A percentile compares a stretch with the other conserved stretches of the same genome.
phyloP scores from a whole-genome alignment of 345 rosid species.

The Citrus hindsii region DNA sequence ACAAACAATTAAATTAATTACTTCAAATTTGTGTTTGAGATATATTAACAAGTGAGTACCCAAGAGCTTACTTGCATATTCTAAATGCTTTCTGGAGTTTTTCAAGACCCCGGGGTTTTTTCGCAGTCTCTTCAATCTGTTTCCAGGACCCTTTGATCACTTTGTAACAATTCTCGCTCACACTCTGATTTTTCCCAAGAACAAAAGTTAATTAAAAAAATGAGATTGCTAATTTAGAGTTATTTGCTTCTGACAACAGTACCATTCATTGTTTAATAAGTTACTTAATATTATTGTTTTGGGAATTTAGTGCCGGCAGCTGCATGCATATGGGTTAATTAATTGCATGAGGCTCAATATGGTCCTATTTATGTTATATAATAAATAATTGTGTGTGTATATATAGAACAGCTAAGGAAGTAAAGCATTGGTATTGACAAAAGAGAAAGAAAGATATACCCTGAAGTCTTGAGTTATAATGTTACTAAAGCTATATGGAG shows the following conservation, averaged over 20 bases:
- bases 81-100: conserved; percentile 37
- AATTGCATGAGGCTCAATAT: too few relatives aligned
- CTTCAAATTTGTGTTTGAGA: neutral
- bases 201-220: neutral
- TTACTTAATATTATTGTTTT: too few relatives aligned
- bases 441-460: conserved; percentile 18
- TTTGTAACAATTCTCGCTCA: conserved; percentile 56
- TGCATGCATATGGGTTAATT: too few relatives aligned
- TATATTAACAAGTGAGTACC: neutral
- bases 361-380: too few relatives aligned
- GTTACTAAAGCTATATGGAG: conserved; percentile 50
- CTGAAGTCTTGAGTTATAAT: conserved; percentile 47
- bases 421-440: too few relatives aligned
- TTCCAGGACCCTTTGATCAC: conserved; percentile 55
- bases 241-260: too few relatives aligned
- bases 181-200: conserved; percentile 23
- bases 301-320: too few relatives aligned
- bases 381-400: too few relatives aligned
- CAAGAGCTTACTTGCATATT: conserved; percentile 43
- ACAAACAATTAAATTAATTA: neutral
- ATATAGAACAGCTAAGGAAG: neutral
- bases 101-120: conserved; percentile 32
- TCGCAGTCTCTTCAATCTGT: conserved; percentile 28
- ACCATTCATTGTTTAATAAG: too few relatives aligned
- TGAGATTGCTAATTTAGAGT: too few relatives aligned